phyloP scores from a whole-genome alignment of 1,284 basidiomycete genomes.

The Marasmius tenuissimus region DNA sequence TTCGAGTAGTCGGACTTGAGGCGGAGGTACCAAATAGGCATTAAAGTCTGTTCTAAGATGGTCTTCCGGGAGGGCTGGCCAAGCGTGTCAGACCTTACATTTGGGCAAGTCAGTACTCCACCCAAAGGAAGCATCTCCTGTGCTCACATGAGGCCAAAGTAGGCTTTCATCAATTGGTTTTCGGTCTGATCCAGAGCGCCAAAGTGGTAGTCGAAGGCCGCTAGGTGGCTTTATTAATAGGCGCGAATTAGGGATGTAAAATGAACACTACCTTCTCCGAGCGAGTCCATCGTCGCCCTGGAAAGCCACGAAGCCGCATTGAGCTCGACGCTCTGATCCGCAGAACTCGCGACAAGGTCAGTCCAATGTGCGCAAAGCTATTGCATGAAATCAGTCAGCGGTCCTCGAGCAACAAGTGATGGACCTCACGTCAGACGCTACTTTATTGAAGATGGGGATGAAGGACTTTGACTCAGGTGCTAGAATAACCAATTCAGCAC shows the following conservation, averaged over 20 bases:
- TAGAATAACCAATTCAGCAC: slow-evolving; percentile 13
- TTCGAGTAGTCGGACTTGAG: slow-evolving; percentile 41
- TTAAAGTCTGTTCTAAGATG: slow-evolving; percentile 40
- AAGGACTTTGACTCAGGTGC: slow-evolving; percentile 48
- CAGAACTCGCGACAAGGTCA: slow-evolving; percentile 38
- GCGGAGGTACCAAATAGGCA: slow-evolving; percentile 39
- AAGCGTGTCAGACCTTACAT: slow-evolving; percentile 12
- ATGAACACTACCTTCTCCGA: slow-evolving; percentile 38
- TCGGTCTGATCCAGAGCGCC: slow-evolving; percentile 39
- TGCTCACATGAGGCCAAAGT: slow-evolving; percentile 42
- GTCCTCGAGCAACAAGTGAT: neutral
- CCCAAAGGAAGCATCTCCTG: neutral
- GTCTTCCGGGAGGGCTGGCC: slow-evolving; percentile 17
- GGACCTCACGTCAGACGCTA: slow-evolving; percentile 39
- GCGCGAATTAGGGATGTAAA: neutral
- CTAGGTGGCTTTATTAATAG: slow-evolving; percentile 21
- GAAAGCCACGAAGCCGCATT: slow-evolving; percentile 45
- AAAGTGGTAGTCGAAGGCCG: slow-evolving; percentile 52
- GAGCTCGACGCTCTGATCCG: slow-evolving; percentile 32
- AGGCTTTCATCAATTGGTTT: slow-evolving; percentile 44
- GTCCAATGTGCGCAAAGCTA: slow-evolving; percentile 43
- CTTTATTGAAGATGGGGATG: slow-evolving; percentile 47
- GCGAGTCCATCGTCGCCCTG: slow-evolving; percentile 44
- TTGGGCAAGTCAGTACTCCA: neutral
- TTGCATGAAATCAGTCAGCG: neutral